Conservation (phyloP, 805 yeast species). For the Candida silvatica region DNA sequence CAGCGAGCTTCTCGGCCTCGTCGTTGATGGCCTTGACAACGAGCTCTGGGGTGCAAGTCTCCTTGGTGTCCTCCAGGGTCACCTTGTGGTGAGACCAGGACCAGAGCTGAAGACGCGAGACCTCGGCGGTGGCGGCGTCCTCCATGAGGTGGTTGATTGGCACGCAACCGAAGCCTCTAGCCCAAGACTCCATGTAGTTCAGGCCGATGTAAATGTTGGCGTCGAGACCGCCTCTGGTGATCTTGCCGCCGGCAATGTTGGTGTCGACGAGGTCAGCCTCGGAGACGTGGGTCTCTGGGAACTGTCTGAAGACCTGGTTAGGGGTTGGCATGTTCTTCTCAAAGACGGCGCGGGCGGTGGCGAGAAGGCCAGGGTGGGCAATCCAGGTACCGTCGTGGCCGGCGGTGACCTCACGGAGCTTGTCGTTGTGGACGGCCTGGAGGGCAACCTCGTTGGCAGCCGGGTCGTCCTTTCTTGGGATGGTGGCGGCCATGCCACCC, state of each 20-base stretch:
- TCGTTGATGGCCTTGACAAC: constrained; percentile 49
- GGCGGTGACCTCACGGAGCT: constrained; percentile 64
- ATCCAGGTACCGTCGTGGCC: constrained; percentile 91
- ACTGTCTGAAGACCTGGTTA: constrained; percentile 57
- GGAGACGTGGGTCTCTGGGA: constrained; percentile 29
- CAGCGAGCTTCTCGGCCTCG: constrained; percentile 46
- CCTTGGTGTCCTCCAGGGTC: constrained; percentile 47
- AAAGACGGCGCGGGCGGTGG: constrained; percentile 65
- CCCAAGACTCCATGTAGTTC: constrained; percentile 81
- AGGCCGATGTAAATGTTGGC: constrained; percentile 70
- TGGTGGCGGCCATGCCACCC: constrained; percentile 90
- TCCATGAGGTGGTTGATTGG: constrained; percentile 83
- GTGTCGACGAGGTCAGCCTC: constrained; percentile 58
- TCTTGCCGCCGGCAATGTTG: constrained; percentile 48
- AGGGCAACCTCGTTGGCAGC: constrained; percentile 57
- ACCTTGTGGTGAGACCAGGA: constrained; percentile 78
- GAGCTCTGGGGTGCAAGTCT: constrained; percentile 49
- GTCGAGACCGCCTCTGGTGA: constrained; percentile 64
- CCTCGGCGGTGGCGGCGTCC: constrained; percentile 88
- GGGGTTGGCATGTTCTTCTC: constrained; percentile 76
- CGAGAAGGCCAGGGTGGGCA: constrained; percentile 78
- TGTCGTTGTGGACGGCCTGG: constrained; percentile 67
- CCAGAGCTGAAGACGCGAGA: constrained; percentile 71
- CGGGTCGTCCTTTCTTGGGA: constrained; percentile 68
- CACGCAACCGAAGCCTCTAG: constrained; percentile 76